A percentile compares a stretch with the other conserved stretches of the same genome.
Evolutionary conservation across 1,139 yeast species (phyloP).

Genomic region (Hemisphaericaspora lyxosophila): DNA sequence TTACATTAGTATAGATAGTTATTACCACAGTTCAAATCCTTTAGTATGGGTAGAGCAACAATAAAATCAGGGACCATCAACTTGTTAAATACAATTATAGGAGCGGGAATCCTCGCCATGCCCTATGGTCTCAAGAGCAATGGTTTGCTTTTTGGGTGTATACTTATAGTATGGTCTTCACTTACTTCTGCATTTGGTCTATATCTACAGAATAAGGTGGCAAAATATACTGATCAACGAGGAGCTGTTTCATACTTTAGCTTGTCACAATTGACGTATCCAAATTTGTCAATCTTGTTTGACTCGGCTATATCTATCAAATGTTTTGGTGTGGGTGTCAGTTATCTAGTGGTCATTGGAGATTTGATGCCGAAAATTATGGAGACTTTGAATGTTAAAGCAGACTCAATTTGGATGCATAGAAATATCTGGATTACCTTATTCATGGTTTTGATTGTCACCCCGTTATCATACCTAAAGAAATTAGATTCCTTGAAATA

Average conservation of each 20-base stretch:
- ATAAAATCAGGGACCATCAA: constrained; percentile 52
- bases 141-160: constrained; percentile 49
- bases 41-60: constrained; percentile 36
- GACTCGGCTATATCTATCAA: constrained; percentile 58
- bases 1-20: too few relatives aligned
- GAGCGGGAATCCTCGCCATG: constrained; percentile 60
- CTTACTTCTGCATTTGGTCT: constrained; percentile 53
- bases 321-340: constrained; percentile 88
- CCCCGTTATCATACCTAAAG: constrained; percentile 71
- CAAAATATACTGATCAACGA: constrained; percentile 49
- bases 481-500: constrained; percentile 82
- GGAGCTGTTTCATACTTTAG: constrained; percentile 55
- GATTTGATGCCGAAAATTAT: constrained; percentile 83
- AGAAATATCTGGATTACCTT: constrained; percentile 71
- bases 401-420: constrained; percentile 25
- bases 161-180: constrained; percentile 48
- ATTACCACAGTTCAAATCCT: too few relatives aligned
- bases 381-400: constrained; percentile 38
- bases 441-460: constrained; percentile 58
- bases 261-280: constrained; percentile 54
- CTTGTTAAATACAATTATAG: constrained; percentile 53
- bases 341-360: constrained; percentile 85
- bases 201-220: constrained; percentile 50
- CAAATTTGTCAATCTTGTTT: constrained; percentile 44
- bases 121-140: constrained; percentile 54